Percentiles rank a stretch among this genome's conserved stretches.
Conservation (phyloP, 306 rosid species). For the Corylus heterophylla region DNA sequence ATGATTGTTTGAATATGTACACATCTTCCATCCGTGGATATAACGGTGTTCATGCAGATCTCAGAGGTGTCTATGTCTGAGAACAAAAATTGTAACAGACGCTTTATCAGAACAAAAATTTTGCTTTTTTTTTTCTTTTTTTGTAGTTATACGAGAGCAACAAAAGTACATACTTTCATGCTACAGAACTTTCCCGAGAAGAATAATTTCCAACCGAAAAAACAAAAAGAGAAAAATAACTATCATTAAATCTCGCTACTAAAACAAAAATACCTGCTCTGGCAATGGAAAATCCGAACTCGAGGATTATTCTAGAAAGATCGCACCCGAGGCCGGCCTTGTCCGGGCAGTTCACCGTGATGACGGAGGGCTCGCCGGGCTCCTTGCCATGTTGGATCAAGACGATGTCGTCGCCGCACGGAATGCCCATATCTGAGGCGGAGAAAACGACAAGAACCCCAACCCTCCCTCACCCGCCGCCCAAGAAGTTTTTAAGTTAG, state of each 20-base stretch:
- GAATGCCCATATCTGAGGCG: conserved; percentile 56
- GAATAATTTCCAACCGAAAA: background rate
- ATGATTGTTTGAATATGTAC: background rate
- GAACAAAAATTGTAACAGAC: too few relatives aligned
- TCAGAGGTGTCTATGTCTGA: too few relatives aligned
- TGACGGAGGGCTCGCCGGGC: conserved; percentile 45
- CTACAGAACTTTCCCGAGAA: background rate
- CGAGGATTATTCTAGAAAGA: conserved; percentile 62
- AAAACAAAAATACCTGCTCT: conserved; percentile 53
- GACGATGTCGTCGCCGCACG: conserved; percentile 66
- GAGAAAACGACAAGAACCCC: too few relatives aligned
- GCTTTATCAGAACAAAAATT: too few relatives aligned
- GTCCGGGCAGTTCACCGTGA: conserved; percentile 83
- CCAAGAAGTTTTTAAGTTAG: background rate
- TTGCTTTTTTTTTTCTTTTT: too few relatives aligned
- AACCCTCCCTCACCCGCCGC: background rate
- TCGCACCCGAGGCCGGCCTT: conserved; percentile 87
- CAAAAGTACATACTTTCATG: background rate
- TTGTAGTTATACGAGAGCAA: background rate
- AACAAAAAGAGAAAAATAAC: background rate
- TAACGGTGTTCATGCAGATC: too few relatives aligned
- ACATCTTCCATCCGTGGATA: too few relatives aligned
- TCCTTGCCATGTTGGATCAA: conserved; percentile 48
- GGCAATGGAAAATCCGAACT: conserved; percentile 67
- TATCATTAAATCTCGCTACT: background rate